Evolutionary conservation across 257 asterid species (phyloP).

Genomic region (Solanum sejunctum): DNA sequence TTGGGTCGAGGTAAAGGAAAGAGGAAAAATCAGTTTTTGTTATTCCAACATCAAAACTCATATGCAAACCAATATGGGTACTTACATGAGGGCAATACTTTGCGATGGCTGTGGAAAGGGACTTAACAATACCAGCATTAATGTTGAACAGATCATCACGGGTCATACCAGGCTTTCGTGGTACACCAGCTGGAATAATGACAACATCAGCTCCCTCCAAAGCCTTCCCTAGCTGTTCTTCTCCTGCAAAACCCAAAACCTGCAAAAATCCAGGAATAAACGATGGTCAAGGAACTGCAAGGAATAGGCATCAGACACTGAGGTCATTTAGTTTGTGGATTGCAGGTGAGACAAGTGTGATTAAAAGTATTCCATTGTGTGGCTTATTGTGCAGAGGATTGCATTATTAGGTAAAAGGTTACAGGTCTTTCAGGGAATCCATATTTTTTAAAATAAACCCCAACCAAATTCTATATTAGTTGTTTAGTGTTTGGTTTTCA

Average conservation of each 20-base stretch:
- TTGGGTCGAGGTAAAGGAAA: not conserved
- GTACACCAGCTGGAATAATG: constrained; percentile 26
- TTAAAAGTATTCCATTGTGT: not conserved
- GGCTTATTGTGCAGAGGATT: not conserved
- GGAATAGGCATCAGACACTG: not conserved
- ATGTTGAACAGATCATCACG: constrained; percentile 27
- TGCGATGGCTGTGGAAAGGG: constrained; percentile 11
- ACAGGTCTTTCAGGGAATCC: not conserved
- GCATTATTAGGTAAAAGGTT: not conserved
- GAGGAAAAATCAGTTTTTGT: not conserved
- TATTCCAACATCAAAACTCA: not conserved
- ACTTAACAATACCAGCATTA: constrained; percentile 19
- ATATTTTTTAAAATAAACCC: not conserved
- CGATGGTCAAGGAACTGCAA: not conserved
- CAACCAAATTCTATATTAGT: not conserved
- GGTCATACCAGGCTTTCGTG: constrained; percentile 27
- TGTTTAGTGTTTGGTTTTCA: not conserved
- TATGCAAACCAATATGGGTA: not conserved
- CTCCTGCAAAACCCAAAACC: constrained; percentile 59
- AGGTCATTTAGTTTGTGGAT: not conserved
- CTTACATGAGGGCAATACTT: constrained; percentile 23
- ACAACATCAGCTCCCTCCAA: constrained; percentile 37
- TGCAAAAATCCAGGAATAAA: not conserved
- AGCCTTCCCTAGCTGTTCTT: constrained; percentile 56
- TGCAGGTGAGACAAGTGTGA: not conserved